A percentile compares a stretch with the other conserved stretches of the same genome.
phyloP scores from a whole-genome alignment of 495 filamentous ascomycete species.

The Daldinia caldariorum region DNA sequence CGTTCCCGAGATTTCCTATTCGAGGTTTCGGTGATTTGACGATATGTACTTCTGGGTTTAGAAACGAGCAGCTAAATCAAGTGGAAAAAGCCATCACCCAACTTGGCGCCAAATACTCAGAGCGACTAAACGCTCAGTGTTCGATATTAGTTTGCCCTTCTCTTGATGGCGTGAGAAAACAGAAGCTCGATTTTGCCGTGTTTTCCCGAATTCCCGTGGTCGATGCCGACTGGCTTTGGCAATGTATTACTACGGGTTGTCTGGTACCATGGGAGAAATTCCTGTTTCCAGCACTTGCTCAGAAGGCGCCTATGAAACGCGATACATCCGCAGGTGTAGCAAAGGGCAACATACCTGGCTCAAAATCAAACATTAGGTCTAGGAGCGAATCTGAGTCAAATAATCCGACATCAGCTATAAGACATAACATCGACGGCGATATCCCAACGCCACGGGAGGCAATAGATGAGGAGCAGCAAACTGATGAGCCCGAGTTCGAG shows the following conservation, averaged over 20 bases:
- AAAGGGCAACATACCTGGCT: slow-evolving; percentile 21
- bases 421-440: slow-evolving; percentile 43
- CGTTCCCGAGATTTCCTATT: slow-evolving; percentile 75
- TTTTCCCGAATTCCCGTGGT: slow-evolving; percentile 82
- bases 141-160: slow-evolving; percentile 77
- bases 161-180: slow-evolving; percentile 62
- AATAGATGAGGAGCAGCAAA: slow-evolving; percentile 11
- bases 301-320: slow-evolving; percentile 22
- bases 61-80: slow-evolving; percentile 85
- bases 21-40: slow-evolving; percentile 71
- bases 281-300: slow-evolving; percentile 50
- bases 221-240: slow-evolving; percentile 81
- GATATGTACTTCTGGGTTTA: slow-evolving; percentile 84
- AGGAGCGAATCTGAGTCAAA: slow-evolving; percentile 16
- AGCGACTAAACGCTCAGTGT: slow-evolving; percentile 71
- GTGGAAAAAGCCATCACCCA: slow-evolving; percentile 76
- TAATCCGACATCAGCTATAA: slow-evolving; percentile 17
- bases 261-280: slow-evolving; percentile 52
- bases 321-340: slow-evolving; percentile 5
- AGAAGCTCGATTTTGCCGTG: slow-evolving; percentile 80
- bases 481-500: slow-evolving; percentile 31
- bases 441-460: slow-evolving; percentile 4
- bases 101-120: slow-evolving; percentile 81
- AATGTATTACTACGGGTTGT: slow-evolving; percentile 67
- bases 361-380: slow-evolving; percentile 29